phyloP scores from a whole-genome alignment of 2,329 filamentous ascomycete genomes.

The Periconia sp. region DNA sequence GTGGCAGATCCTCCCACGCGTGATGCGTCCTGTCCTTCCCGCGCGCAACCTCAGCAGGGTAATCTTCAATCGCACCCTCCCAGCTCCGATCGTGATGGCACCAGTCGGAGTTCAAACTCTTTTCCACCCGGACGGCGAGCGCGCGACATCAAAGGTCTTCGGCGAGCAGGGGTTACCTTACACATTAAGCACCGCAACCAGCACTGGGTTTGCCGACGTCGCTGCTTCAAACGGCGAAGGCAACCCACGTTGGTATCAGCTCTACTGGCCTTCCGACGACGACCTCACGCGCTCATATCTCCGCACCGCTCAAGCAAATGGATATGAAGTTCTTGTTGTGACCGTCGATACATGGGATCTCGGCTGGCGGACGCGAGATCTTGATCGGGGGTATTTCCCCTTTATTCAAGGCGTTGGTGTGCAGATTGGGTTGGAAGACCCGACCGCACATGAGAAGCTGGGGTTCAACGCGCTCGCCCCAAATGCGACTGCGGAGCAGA shows the following conservation, averaged over 20 bases:
- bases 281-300: conserved; percentile 58
- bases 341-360: conserved; percentile 69
- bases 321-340: conserved; percentile 65
- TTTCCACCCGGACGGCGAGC: conserved; percentile 64
- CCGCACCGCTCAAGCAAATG: conserved; percentile 54
- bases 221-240: conserved; percentile 56
- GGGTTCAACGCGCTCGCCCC: conserved; percentile 11
- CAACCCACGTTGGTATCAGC: conserved; percentile 64
- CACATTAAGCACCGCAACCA: conserved; percentile 64
- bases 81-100: conserved; percentile 59
- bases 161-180: conserved; percentile 63
- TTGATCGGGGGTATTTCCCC: conserved; percentile 54
- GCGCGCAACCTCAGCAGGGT: conserved; percentile 13
- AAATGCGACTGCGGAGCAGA: conserved; percentile 15
- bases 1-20: conserved; percentile 14
- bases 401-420: conserved; percentile 50
- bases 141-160: conserved; percentile 61
- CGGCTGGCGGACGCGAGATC: conserved; percentile 65
- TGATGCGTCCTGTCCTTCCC: conserved; percentile 9
- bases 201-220: conserved; percentile 63
- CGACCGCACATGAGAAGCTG: conserved; percentile 45
- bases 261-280: conserved; percentile 70
- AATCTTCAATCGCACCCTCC: conserved; percentile 17
- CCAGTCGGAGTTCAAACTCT: conserved; percentile 67
- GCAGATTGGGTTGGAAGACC: conserved; percentile 65